Base-by-base conservation (phyloP, 169 alveolate genomes). In the Plasmodium falciparum region DNA sequence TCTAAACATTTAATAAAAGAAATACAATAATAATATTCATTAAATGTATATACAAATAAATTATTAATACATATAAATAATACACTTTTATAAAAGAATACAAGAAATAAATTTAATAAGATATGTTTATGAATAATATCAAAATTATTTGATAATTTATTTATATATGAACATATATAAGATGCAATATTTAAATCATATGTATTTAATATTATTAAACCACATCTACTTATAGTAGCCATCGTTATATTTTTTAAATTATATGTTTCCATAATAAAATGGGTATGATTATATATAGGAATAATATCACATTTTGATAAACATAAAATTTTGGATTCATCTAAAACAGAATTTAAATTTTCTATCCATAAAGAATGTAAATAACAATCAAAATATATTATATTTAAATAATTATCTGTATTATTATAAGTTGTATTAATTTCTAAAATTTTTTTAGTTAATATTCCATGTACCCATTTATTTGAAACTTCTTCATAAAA, bases 281-380 rank as follows among this genome's bases (percentile, higher is more conserved):
- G 93, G 6, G 96, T 94, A 67, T 95, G 91, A 13, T 90, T 56
- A 17, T 99, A 97, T 24, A 97, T 95, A 9, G 94, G 95, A 12
- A 99, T 94, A 50, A 99, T 94, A 91, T 98, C 99, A 26, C 99
- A 99, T 67, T 96, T 97, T 3, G 99, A 99, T 33, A 98, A 94
- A 7, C 99, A 98, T n/a, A 98, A 93, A 43, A 99, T 96, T 91
- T 97, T 97, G 93, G 98, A 98, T 93, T 99, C 99, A 90, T 99
- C 99, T 67, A 99, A 95, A 3, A 98, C 99, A 3, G 99, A 97
- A 95, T 99, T 99, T 72, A 99, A 95, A 72, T 97, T 98, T 93
- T 99, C 99, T 45, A 99, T 99, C 99, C 99, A 99, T 72, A 98
- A 98, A 13, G 99, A 99, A 83, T 98, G 99, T 2, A 99, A 98